Evolutionary conservation across 192 early-diverging fungal species (phyloP).

Genomic region (Obelidium mucronatum): DNA sequence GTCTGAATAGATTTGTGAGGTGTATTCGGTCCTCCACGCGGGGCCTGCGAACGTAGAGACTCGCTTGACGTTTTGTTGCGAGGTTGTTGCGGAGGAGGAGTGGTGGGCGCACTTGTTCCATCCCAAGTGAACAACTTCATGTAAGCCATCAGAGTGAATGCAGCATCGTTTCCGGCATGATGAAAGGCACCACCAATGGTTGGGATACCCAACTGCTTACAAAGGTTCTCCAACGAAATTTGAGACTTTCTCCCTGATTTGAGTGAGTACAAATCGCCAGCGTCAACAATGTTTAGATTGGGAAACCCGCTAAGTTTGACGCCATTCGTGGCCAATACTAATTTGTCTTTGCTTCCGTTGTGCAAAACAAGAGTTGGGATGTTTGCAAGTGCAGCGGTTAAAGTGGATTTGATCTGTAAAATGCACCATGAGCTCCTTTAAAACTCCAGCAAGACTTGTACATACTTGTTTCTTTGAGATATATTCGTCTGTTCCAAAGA

Average conservation of each 20-base stretch:
- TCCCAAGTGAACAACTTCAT: background rate
- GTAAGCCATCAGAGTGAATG: conserved; percentile 16
- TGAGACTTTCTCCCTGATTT: background rate
- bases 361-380: conserved; percentile 20
- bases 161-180: conserved; percentile 28
- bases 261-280: background rate
- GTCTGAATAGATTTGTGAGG: background rate
- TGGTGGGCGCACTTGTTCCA: background rate
- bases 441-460: background rate
- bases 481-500: conserved; percentile 10
- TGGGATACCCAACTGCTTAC: background rate
- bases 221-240: conserved; percentile 4
- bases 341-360: conserved; percentile 11
- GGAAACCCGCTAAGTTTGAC: background rate
- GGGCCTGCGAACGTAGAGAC: background rate
- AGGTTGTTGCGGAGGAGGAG: background rate
- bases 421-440: no score
- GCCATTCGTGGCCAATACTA: background rate
- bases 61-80: background rate
- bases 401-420: background rate
- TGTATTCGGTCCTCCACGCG: background rate
- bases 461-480: background rate
- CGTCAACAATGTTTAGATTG: background rate
- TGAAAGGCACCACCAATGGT: background rate
- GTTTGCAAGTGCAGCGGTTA: background rate